Evolutionary conservation across 2,329 filamentous ascomycete genomes (phyloP).

Genomic region (Cladosporium phlei): DNA sequence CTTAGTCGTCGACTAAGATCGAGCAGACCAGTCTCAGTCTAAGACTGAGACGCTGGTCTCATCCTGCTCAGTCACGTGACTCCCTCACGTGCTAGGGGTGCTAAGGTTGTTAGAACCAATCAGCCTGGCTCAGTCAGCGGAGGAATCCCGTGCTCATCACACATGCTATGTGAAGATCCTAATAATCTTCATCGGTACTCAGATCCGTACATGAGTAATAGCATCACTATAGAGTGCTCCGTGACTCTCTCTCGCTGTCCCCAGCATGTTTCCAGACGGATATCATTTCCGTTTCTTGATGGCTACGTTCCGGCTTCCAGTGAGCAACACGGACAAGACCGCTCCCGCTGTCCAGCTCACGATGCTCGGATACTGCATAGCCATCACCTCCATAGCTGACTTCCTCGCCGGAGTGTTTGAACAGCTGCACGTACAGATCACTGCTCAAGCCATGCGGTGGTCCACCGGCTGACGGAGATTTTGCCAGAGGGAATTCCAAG

Average conservation of each 20-base stretch:
- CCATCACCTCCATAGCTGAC: conserved; percentile 57
- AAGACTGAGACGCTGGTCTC: no score
- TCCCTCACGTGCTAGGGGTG: no score
- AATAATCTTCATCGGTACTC: no score
- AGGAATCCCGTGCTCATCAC: no score
- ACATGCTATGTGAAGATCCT: no score
- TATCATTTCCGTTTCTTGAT: conserved; percentile 47
- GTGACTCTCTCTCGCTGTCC: background rate
- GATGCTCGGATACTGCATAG: conserved; percentile 36
- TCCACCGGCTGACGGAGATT: conserved; percentile 59
- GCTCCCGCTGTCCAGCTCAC: conserved; percentile 41
- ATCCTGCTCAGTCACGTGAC: no score
- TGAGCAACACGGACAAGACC: conserved; percentile 46
- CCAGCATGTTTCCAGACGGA: conserved; percentile 43
- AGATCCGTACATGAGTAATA: no score
- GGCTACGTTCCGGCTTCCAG: conserved; percentile 54
- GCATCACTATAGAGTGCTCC: no score
- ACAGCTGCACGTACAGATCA: conserved; percentile 66
- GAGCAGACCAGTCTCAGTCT: background rate
- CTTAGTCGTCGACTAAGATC: background rate
- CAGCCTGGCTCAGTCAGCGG: no score
- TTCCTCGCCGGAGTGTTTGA: conserved; percentile 64
- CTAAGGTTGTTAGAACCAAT: no score
- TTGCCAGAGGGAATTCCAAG: conserved; percentile 74
- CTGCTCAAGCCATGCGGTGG: conserved; percentile 69